phyloP scores from a whole-genome alignment of 2,329 filamentous ascomycete genomes.

The Exserohilum rostratum region DNA sequence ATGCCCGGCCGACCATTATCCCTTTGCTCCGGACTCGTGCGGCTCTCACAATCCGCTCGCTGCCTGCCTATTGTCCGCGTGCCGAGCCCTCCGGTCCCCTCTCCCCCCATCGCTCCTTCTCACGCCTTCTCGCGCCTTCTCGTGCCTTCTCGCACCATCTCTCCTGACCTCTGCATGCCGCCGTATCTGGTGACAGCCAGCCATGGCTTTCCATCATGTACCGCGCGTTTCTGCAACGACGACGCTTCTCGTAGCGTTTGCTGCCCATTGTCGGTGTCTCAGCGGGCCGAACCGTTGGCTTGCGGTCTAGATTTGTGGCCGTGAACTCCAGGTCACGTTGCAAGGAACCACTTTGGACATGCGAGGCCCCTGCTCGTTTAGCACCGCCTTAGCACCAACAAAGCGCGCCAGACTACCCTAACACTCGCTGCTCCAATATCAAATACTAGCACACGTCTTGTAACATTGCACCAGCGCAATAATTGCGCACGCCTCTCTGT shows the following conservation, averaged over 20 bases:
- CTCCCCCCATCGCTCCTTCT: background rate
- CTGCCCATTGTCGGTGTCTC: conserved; percentile 1
- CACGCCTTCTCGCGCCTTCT: too few relatives aligned
- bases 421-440: background rate
- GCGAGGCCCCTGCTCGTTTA: background rate
- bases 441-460: background rate
- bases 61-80: background rate
- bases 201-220: conserved; percentile 6
- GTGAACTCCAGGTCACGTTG: conserved; percentile 4
- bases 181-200: background rate
- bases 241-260: conserved; percentile 11
- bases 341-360: background rate
- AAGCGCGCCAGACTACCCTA: background rate
- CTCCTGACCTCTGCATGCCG: conserved; percentile 3
- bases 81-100: background rate
- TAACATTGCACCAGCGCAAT: background rate
- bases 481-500: background rate
- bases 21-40: background rate
- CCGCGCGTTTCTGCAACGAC: conserved; percentile 10
- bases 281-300: conserved; percentile 16
- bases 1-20: background rate
- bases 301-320: conserved; percentile 10
- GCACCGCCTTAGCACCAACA: background rate
- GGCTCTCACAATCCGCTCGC: background rate
- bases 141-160: background rate